Base-by-base conservation (phyloP, 495 filamentous ascomycete species). In the Hypoxylon rickii region DNA sequence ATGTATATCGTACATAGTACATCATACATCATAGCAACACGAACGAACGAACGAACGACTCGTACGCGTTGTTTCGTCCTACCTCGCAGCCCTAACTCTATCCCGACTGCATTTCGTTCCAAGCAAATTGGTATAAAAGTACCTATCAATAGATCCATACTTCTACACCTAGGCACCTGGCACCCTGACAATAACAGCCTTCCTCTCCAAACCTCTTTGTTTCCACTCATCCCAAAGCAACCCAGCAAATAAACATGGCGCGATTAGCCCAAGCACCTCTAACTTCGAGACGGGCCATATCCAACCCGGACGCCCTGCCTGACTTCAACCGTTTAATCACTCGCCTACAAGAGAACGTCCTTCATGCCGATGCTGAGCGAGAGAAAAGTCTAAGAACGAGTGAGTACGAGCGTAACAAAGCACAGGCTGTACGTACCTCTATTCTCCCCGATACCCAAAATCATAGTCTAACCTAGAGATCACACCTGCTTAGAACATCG, bases 281-380 rank as follows among this genome's bases (percentile, higher is more conserved):
- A 32, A 66, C 65, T 7, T 56, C 57, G 15, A 50, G 43, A 16
- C 48, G 59, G 22, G 58, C 33, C 19, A 64, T 59, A 26, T 59
- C 56, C 37, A 64, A 64, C 41, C 39, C 55, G 17, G 66, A 66
- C 41, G 47, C 63, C 13, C 52, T 66, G 12, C 77, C 86, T 15
- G 86, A 88, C 58, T 80, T 93, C 7, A 80, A 76, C 38, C 81
- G 88, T n/a, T 80, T 93, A n/a, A 81, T 95, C 43, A 73, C 77
- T 46, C 85, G 89, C 1, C 76, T 96, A 4, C 85, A 92, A 66
- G 78, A 85, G 42, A 88, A 83, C 52, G 79, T 96, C 40, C 79
- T 92, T 22, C 81, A 82, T 15, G 80, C 87, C 44, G 80, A 83
- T 39, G 73, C 83, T 48, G 83, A 88, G 45, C 75, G 83, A 6